Percentiles rank a stretch among this genome's conserved stretches.
phyloP scores from a whole-genome alignment of 2,329 filamentous ascomycete genomes.

The Ophiobolus disseminans region DNA sequence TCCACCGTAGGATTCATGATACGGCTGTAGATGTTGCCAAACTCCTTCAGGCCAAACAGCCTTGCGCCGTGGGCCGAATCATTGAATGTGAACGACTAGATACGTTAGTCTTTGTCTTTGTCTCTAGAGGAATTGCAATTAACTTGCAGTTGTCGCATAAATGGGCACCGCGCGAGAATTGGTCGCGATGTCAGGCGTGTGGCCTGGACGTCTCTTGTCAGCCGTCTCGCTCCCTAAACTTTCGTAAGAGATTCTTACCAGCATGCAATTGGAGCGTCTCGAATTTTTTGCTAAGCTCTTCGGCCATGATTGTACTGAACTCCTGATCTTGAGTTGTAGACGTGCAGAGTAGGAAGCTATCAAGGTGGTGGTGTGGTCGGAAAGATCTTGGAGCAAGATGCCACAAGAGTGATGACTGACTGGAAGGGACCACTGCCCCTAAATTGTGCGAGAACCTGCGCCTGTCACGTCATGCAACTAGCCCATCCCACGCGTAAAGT shows the following conservation, averaged over 20 bases:
- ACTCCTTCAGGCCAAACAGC: constrained; percentile 95
- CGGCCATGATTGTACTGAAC: constrained; percentile 35
- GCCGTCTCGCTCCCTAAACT: neutral
- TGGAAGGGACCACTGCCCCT: too few relatives aligned
- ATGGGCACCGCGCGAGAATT: constrained; percentile 93
- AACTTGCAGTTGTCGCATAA: constrained; percentile 80
- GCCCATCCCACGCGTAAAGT: neutral
- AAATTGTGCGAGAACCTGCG: neutral
- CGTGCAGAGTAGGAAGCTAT: neutral
- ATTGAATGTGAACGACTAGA: constrained; percentile 87
- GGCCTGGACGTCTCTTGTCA: constrained; percentile 58
- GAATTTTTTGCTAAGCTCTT: constrained; percentile 54
- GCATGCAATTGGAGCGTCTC: constrained; percentile 61
- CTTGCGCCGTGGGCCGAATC: constrained; percentile 94
- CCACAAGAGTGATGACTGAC: too few relatives aligned
- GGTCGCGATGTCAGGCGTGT: constrained; percentile 79
- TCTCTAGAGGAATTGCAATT: neutral
- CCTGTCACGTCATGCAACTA: neutral
- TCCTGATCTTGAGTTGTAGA: neutral
- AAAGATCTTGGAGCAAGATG: too few relatives aligned
- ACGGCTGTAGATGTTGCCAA: constrained; percentile 96
- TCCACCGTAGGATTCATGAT: constrained; percentile 84
- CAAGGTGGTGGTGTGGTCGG: too few relatives aligned
- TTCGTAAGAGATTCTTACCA: constrained; percentile 41
- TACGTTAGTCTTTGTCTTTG: constrained; percentile 14